Evolutionary conservation across 2,329 filamentous ascomycete species (phyloP).

Genomic region (Claviceps pusilla): DNA sequence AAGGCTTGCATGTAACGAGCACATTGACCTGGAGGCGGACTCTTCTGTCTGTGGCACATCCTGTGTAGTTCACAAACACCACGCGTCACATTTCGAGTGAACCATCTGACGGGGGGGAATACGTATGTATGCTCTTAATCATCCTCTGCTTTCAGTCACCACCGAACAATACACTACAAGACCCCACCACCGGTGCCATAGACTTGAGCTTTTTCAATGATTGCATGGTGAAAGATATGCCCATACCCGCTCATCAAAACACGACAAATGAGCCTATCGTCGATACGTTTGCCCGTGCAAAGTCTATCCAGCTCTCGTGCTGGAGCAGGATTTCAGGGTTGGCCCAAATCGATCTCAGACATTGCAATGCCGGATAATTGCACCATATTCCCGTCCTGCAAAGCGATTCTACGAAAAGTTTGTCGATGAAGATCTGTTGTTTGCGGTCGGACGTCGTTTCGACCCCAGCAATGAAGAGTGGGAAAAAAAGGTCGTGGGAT

Average conservation of each 20-base stretch:
- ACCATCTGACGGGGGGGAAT: too few relatives aligned
- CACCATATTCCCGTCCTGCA: conserved; percentile 4
- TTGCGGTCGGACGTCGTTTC: background rate
- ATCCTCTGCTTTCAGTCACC: too few relatives aligned
- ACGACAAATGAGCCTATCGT: conserved; percentile 2
- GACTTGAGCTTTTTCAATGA: background rate
- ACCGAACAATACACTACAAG: too few relatives aligned
- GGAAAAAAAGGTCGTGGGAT: conserved; percentile 6
- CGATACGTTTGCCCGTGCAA: conserved; percentile 3
- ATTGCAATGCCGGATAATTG: conserved; percentile 5
- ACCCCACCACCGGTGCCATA: background rate
- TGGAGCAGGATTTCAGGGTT: background rate
- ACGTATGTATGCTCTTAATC: too few relatives aligned
- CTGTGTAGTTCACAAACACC: too few relatives aligned
- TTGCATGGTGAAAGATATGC: background rate
- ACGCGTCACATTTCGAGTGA: too few relatives aligned
- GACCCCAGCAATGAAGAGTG: conserved; percentile 6
- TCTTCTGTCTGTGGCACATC: too few relatives aligned
- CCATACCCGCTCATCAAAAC: background rate
- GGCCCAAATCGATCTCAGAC: conserved; percentile 2
- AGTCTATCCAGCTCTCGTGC: conserved; percentile 3
- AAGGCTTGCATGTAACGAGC: too few relatives aligned
- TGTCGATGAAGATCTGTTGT: conserved; percentile 1
- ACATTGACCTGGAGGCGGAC: too few relatives aligned
- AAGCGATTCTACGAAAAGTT: conserved; percentile 2